Evolutionary conservation across 2,329 filamentous ascomycete species (phyloP), one percentile per base, ranked within the genome.

Genomic region (Endoconidiophora polonica): DNA sequence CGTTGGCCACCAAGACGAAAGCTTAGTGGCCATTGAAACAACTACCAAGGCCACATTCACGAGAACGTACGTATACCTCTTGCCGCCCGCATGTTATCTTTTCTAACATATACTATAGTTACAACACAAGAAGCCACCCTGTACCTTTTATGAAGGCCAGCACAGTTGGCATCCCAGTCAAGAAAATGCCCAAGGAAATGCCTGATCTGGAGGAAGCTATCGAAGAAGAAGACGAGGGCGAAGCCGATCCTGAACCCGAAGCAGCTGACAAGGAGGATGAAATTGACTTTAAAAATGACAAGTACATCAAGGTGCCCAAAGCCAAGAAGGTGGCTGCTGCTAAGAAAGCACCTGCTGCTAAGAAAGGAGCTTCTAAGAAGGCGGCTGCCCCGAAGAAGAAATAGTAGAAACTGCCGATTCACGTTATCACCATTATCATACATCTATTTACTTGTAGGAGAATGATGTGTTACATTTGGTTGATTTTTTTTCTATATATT

Each of bases 201-300:
- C 93, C 91, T 0, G 91, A 98, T 66, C 73, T 98, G 29, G 91
- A 98, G 66, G 91, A 98, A 65, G 91, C 88, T 2, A 82, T 98
- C 49, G 88, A 96, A 45, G 90, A 94, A 57, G 87, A 86, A 4
- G 90, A 94, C 43, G 83, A 80, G 18, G 80, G 72, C n/a, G 79
- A 79, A 33, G 67, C 70, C 24, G 65, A 77, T 1, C 73, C 76
- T 36, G 62, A 68, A 2, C 74, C 67, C 1, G 76, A 78, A 40
- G 77, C 72, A 1, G 81, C 81, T 0, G 83, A 85, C 3, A 81
- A 84, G 0, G 81, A 84, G 0, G 81, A 86, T 10, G 83, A 87
- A 48, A 68, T 79, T n/a, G 86, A 94, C 61, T 63, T 96, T 47
- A 86, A 83, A 60, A 94, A 90, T 61, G 91, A 98, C 66, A 96